Evolutionary conservation across 2,329 filamentous ascomycete species (phyloP), one percentile per base, ranked within the genome.

Genomic region (Cytospora chrysosperma): DNA sequence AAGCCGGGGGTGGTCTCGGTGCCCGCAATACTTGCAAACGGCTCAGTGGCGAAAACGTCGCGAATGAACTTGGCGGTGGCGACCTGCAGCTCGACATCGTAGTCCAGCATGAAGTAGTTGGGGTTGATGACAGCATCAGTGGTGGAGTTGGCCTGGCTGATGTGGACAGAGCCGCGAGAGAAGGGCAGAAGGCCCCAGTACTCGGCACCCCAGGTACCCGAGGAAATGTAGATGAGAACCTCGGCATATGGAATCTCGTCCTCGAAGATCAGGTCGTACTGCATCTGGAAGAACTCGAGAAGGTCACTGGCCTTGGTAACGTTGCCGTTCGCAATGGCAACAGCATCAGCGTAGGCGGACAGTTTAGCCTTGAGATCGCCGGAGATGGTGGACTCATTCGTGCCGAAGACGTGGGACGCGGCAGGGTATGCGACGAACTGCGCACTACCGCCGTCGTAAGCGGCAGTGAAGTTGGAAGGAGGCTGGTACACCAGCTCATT

Each of bases 401-500:
- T 7, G 21, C 10, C 21, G 19, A 13, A 59, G 57, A 52, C 57
- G 43, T 52, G 47, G 27, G 21, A 26, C 17, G 47, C 47, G 21
- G 28, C 19, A 2, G 57, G 47, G n/a, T 59, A 59, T 5, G 57
- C 47, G 8, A 59, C 47, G 13, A 40, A 77, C 70, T 17, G 82
- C 80, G 50, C 57, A 34, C 47, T 8, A 24, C 30, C 80, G 80
- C n/a, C n/a, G 30, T 52, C 43, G 15, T 40, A 59, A 17, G 57
- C 10, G 12, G 57, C 47, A 17, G 30, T 40, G 32, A 52, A 59
- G 47, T 37, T 58, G 24, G 5, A 13, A 5, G 75, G 73, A 0
- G 85, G 85, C 2, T 82, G 79, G 69, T 86, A 88, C 55, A 77
- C 76, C 84, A 88, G 88, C 13, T 78, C 77, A 69, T 88, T 87